A percentile compares a stretch with the other conserved stretches of the same genome.
phyloP scores from a whole-genome alignment of 805 yeast species.

The Candida awuae region DNA sequence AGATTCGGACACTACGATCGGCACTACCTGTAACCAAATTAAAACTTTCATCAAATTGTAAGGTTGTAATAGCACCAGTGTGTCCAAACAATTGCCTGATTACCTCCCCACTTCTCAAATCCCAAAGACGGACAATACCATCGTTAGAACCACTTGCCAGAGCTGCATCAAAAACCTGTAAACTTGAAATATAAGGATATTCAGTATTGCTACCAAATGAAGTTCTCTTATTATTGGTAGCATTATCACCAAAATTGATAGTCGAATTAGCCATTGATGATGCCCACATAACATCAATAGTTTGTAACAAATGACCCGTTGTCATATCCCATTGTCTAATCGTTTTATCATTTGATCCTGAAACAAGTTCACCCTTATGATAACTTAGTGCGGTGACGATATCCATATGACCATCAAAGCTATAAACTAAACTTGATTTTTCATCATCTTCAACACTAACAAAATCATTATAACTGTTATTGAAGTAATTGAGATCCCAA shows the following conservation, averaged over 20 bases:
- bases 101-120: constrained; percentile 60
- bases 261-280: constrained; percentile 28
- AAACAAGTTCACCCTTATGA: constrained; percentile 45
- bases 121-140: constrained; percentile 72
- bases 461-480: neutral
- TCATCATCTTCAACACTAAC: constrained; percentile 3
- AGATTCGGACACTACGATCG: constrained; percentile 56
- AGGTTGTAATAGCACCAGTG: constrained; percentile 56
- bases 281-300: constrained; percentile 63
- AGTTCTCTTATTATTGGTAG: constrained; percentile 12
- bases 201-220: constrained; percentile 9
- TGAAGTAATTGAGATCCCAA: constrained; percentile 42
- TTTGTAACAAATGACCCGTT: constrained; percentile 60
- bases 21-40: constrained; percentile 55
- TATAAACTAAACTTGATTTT: constrained; percentile 32
- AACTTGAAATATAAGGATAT: constrained; percentile 49
- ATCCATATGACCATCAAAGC: constrained; percentile 59
- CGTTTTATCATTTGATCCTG: constrained; percentile 66
- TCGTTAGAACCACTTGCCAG: constrained; percentile 73
- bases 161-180: constrained; percentile 70
- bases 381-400: constrained; percentile 57
- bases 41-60: constrained; percentile 56
- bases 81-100: constrained; percentile 58
- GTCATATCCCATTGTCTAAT: constrained; percentile 68
- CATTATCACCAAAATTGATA: constrained; percentile 5